phyloP scores from a whole-genome alignment of 495 filamentous ascomycete genomes.

The Neurospora sp. region DNA sequence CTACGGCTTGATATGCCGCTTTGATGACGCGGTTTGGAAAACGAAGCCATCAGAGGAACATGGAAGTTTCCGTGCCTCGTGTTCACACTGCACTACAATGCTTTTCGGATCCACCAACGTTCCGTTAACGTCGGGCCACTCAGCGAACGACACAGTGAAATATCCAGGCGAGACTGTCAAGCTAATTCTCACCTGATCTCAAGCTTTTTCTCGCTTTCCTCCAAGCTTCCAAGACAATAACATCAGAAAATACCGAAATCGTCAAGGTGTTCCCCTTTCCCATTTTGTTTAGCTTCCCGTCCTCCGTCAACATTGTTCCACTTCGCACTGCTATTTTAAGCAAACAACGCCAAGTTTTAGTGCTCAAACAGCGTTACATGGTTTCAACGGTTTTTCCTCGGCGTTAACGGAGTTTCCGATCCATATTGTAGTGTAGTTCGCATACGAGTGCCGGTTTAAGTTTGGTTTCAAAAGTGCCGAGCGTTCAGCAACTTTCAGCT shows the following conservation, averaged over 20 bases:
- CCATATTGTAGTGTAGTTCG: neutral
- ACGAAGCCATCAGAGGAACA: neutral
- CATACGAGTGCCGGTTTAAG: neutral
- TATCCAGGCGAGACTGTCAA: neutral
- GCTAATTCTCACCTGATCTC: neutral
- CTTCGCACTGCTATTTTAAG: neutral
- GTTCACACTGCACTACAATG: neutral
- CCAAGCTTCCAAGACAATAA: neutral
- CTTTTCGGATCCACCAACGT: neutral
- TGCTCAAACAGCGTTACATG: neutral
- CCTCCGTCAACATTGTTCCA: neutral
- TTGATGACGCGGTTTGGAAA: neutral
- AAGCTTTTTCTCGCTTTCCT: neutral
- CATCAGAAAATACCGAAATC: neutral
- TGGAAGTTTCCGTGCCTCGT: neutral
- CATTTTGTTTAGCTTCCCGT: neutral
- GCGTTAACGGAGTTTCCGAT: neutral
- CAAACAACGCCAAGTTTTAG: neutral
- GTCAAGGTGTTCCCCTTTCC: neutral
- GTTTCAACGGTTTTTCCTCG: neutral
- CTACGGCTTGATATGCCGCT: neutral
- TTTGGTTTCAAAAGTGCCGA: neutral
- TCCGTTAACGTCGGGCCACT: neutral
- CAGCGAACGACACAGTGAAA: neutral
- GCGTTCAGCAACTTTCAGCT: neutral